Percentiles rank a stretch among this genome's conserved stretches.
Evolutionary conservation across 257 asterid species (phyloP).

Genomic region (Henckelia pumila): DNA sequence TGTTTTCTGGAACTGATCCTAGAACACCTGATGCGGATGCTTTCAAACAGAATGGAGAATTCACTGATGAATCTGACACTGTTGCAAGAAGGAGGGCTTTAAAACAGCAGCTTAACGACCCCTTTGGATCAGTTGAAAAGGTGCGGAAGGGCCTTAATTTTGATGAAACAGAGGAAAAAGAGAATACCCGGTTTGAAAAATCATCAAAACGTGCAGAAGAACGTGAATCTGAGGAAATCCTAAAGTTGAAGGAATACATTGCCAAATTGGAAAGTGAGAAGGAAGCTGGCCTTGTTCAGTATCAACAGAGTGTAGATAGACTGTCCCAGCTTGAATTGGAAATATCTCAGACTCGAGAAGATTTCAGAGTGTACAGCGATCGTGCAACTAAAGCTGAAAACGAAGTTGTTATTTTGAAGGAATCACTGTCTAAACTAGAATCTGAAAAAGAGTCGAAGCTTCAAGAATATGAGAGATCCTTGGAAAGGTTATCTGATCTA

Average conservation of each 20-base stretch:
- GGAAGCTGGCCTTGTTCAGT: slow-evolving; percentile 69
- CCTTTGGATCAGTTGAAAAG: slow-evolving; percentile 43
- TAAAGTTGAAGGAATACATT: slow-evolving; percentile 58
- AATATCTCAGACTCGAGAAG: slow-evolving; percentile 57
- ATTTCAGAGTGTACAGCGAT: slow-evolving; percentile 55
- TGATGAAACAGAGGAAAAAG: slow-evolving; percentile 55
- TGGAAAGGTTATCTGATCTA: slow-evolving; percentile 63
- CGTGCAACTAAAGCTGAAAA: slow-evolving; percentile 75
- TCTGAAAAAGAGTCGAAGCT: slow-evolving; percentile 74
- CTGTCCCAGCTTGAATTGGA: slow-evolving; percentile 62
- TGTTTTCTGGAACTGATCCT: slow-evolving; percentile 47
- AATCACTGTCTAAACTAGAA: slow-evolving; percentile 51
- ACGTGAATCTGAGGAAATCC: slow-evolving; percentile 58
- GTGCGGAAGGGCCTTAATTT: slow-evolving; percentile 79
- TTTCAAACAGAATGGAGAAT: slow-evolving; percentile 52
- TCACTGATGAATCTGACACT: slow-evolving; percentile 45
- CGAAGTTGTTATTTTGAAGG: slow-evolving; percentile 62
- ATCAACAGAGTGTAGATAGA: slow-evolving; percentile 62
- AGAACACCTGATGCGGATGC: slow-evolving; percentile 45
- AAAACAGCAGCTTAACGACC: slow-evolving; percentile 33
- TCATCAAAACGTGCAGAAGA: slow-evolving; percentile 26
- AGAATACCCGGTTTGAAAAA: slow-evolving; percentile 23
- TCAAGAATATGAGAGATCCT: slow-evolving; percentile 59
- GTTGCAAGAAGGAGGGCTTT: slow-evolving; percentile 34
- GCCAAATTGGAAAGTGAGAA: slow-evolving; percentile 83